Base-by-base conservation (phyloP, 2,329 filamentous ascomycete species). In the Penicillium sp. region DNA sequence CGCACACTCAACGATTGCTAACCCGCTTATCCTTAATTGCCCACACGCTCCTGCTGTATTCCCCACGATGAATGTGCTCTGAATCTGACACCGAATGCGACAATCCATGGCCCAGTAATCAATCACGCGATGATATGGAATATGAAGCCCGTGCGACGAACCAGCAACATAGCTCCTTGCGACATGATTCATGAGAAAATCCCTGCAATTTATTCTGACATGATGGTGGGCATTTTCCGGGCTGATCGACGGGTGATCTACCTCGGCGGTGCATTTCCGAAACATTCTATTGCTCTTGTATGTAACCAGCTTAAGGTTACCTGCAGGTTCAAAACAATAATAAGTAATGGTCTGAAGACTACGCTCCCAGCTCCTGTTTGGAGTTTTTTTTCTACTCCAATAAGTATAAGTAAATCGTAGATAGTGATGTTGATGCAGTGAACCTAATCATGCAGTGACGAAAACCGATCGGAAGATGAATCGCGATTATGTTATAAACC, bases 181-280 rank as follows among this genome's bases (percentile, higher is more conserved):
- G 59, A 63, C 56, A 27, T 43, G 35, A 55, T 52, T 14, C 9
- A 26, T 22, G 24, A 24, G 13, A 54, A 48, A 47, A 24, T 27
- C 47, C 16, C 26, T 48, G 35, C 54, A 24, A 31, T 13, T 4
- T 13, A 22, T 5, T 5, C 37, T 22, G 14, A 39, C 39, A 24
- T 26, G 6, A 46, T 57, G 48, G 42, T 50, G 49, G 51, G 35
- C 49, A 49, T 60, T 35, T 21, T 47, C 49, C 51, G 35, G 48
- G 55, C 54, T 58, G 58, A 63, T 59, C 59, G 58, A 49, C 39
- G 16, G 51, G 56, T 62, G 58, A 47, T 59, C 59, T 58, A 52
- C 49, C 26, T 56, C 49, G 55, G 54, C 49, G 44, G 37, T 58
- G 56, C 55, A 42, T 54, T 55, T 57, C 42, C 44, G 53, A 24